These are phyloP conservation scores for Leccinum obscurum DNA, from an alignment of 768 basidiomycete species.

Conservation along the genomic window DNA sequence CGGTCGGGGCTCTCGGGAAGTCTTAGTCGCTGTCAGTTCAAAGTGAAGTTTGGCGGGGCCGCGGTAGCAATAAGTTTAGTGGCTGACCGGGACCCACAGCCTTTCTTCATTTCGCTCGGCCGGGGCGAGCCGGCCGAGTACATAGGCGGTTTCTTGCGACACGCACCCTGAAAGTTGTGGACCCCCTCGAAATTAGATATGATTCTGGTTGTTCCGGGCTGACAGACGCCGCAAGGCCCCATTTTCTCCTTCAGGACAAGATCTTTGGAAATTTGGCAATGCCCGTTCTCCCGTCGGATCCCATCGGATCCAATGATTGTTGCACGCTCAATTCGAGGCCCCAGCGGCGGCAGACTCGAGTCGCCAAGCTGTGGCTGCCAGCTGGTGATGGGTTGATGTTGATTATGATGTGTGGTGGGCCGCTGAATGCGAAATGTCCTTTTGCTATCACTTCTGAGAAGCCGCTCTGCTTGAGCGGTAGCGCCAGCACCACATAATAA, in stretches of 20 bases:
- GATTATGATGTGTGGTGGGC: constrained; percentile 1
- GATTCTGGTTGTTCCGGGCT: neutral
- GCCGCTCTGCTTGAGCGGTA: neutral
- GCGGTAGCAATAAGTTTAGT: constrained; percentile 13
- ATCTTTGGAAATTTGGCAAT: neutral
- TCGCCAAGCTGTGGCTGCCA: neutral
- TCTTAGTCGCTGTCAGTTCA: neutral
- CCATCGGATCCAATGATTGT: neutral
- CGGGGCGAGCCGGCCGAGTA: neutral
- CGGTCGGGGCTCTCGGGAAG: neutral
- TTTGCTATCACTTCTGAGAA: neutral
- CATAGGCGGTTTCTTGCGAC: neutral
- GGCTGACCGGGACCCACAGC: neutral
- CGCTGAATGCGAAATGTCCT: constrained; percentile 21
- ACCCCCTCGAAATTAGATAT: constrained; percentile 7
- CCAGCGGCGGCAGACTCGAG: neutral
- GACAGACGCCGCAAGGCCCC: neutral
- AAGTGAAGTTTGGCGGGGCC: neutral
- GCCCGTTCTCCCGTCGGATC: neutral
- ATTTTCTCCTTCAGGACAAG: neutral
- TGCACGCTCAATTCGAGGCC: neutral
- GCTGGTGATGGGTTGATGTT: neutral
- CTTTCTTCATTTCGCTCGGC: neutral
- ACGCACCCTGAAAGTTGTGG: neutral
- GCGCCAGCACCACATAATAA: neutral